Conservation (phyloP, 2,329 filamentous ascomycete genomes). For the Colletotrichum salicis region DNA sequence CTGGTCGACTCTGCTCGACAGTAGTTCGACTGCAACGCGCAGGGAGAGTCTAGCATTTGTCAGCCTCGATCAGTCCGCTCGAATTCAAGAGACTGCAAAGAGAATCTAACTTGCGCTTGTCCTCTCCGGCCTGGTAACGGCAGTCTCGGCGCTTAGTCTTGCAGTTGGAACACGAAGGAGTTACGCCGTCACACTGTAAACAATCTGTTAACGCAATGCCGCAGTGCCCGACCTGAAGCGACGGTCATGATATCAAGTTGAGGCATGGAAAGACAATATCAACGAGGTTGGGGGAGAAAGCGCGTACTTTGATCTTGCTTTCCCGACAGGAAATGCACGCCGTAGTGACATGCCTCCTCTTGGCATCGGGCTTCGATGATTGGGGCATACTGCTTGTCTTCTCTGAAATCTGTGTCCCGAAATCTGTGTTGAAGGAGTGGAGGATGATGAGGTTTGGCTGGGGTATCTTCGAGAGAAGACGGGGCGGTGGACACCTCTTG, state of each 20-base stretch:
- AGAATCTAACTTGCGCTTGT: slow-evolving; percentile 28
- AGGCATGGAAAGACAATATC: not conserved
- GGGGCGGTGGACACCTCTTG: not conserved
- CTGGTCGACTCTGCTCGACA: slow-evolving; percentile 19
- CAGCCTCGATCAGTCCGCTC: not conserved
- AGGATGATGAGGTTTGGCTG: not conserved
- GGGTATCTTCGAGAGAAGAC: slow-evolving; percentile 6
- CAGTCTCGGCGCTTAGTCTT: slow-evolving; percentile 13
- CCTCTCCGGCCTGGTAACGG: slow-evolving; percentile 20
- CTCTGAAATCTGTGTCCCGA: not conserved
- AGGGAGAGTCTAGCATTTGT: slow-evolving; percentile 11
- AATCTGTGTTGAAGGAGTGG: not conserved
- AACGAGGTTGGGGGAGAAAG: no score
- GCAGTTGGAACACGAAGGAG: slow-evolving; percentile 25
- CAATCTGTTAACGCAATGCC: not conserved
- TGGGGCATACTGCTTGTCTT: slow-evolving; percentile 8
- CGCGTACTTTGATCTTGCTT: slow-evolving; percentile 54
- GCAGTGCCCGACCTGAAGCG: not conserved
- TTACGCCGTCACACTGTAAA: slow-evolving; percentile 18
- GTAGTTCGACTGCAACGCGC: slow-evolving; percentile 25
- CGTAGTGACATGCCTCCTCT: slow-evolving; percentile 54
- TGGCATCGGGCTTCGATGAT: slow-evolving; percentile 13
- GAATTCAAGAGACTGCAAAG: not conserved
- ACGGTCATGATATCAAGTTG: not conserved
- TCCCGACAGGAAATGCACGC: slow-evolving; percentile 56